Conservation (phyloP, 352 stramenopile genomes). For the Globisporangium apiculatum region DNA sequence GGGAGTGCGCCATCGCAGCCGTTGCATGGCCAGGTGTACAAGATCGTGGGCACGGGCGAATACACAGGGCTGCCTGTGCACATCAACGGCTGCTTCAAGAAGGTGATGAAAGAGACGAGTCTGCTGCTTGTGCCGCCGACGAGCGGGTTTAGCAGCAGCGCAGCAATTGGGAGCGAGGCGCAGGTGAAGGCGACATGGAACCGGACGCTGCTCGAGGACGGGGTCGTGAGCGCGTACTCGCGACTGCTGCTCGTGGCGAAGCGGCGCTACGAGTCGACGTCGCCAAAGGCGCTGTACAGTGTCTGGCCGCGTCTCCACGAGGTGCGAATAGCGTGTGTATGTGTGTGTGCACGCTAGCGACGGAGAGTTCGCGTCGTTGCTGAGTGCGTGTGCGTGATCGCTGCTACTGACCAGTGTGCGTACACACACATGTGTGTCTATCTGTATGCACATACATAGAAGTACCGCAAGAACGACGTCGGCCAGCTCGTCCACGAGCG, state of each 20-base stretch:
- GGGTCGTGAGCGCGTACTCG: constrained; percentile 47
- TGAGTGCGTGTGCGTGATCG: background rate
- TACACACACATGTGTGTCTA: background rate
- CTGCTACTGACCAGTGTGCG: background rate
- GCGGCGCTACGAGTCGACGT: constrained; percentile 24
- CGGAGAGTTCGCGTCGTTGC: background rate
- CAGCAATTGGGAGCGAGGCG: constrained; percentile 32
- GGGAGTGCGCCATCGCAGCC: constrained; percentile 20
- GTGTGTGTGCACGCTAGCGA: background rate
- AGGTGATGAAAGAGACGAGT: constrained; percentile 35
- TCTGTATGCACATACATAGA: constrained; percentile 2
- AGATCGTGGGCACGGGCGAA: constrained; percentile 43
- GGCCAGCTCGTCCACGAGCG: constrained; percentile 33
- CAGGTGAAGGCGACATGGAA: constrained; percentile 66
- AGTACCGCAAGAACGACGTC: constrained; percentile 20
- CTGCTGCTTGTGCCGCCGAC: constrained; percentile 18
- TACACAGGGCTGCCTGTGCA: constrained; percentile 53
- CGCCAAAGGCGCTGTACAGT: constrained; percentile 49
- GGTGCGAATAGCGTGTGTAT: constrained; percentile 2
- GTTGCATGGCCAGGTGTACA: constrained; percentile 56
- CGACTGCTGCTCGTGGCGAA: constrained; percentile 58
- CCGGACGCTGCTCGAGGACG: constrained; percentile 60
- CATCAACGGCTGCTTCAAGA: constrained; percentile 77
- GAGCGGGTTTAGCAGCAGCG: constrained; percentile 11
- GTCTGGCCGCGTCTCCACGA: constrained; percentile 39